Base-by-base conservation (phyloP, 2,329 filamentous ascomycete genomes). In the Huntiella abstrusa region DNA sequence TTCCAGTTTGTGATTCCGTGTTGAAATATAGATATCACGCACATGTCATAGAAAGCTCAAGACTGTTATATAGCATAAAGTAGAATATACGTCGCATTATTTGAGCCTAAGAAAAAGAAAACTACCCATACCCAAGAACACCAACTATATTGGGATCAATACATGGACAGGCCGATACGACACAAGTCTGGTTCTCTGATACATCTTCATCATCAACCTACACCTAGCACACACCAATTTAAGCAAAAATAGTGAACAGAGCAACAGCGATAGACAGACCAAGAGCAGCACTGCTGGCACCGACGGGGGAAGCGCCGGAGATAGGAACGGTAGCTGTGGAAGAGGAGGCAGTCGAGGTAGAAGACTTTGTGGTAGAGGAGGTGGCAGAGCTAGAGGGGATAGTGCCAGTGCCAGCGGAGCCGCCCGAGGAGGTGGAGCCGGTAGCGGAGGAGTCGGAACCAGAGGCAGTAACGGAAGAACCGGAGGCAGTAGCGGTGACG, bases 211-310 rank as follows among this genome's bases (percentile, higher is more conserved):
- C 22, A 5, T 28, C 22, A 28, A 28, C 22, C 22, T 28, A 28
- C 22, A 28, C 22, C 22, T 28, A 28, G 7, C 13, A 17, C 28
- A 13, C 16, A 3, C 3, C 5, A 3, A 11, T 22, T 38, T 45
- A 45, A n/a, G 41, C 13, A 6, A 44, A 4, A 17, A 46, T 22
- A 11, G 40, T 46, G 19, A 22, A 49, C 5, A 49, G 4, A 11
- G 47, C 47, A n/a, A 45, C 40, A 3, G 33, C 40, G 7, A 47
- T 17, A 11, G 48, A 43, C 1, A 45, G 19, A 10, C 13, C 16
- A 8, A 32, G 35, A 41, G 41, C 44, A 3, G 41, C 3, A n/a
- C 16, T n/a, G 39, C 46, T 37, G n/a, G 47, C 15, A 10, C 19
- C 42, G 13, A 39, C 17, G 10, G 34, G 11, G 5, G 13, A 6